A percentile compares a stretch with the other conserved stretches of the same genome.
These are phyloP conservation scores for Didymella keratinophila DNA, from an alignment of 2,329 filamentous ascomycete genomes.

Conservation along the genomic window DNA sequence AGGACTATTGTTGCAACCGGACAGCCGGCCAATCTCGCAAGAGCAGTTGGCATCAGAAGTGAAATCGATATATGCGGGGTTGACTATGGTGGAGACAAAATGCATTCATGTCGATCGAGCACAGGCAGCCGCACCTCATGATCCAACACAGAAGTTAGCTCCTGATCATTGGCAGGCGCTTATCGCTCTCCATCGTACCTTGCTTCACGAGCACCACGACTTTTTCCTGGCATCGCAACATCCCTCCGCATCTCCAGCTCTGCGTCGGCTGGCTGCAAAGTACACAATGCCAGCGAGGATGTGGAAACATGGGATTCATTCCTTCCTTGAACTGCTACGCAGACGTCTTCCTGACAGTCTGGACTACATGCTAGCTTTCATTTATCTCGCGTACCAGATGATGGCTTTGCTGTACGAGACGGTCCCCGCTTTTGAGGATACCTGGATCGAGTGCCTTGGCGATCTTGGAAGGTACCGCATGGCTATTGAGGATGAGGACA, in stretches of 20 bases:
- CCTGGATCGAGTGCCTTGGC: slow-evolving; percentile 92
- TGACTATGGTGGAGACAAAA: slow-evolving; percentile 87
- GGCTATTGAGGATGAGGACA: slow-evolving; percentile 87
- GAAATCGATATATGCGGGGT: slow-evolving; percentile 80
- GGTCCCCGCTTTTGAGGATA: slow-evolving; percentile 81
- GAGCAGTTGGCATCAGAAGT: slow-evolving; percentile 83
- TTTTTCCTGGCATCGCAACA: slow-evolving; percentile 85
- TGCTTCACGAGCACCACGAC: slow-evolving; percentile 73
- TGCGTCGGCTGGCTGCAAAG: slow-evolving; percentile 75
- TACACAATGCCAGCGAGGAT: slow-evolving; percentile 92
- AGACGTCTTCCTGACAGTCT: slow-evolving; percentile 77
- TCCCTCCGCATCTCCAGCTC: slow-evolving; percentile 71
- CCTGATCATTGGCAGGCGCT: slow-evolving; percentile 83
- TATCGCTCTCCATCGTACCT: slow-evolving; percentile 79
- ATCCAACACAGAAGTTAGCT: slow-evolving; percentile 56
- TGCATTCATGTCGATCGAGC: slow-evolving; percentile 82
- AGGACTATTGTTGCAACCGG: slow-evolving; percentile 62
- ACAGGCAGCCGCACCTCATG: slow-evolving; percentile 63
- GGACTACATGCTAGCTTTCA: slow-evolving; percentile 91
- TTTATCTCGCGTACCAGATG: slow-evolving; percentile 89
- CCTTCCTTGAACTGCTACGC: slow-evolving; percentile 73
- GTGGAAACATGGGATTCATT: slow-evolving; percentile 93
- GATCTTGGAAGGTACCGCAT: slow-evolving; percentile 87
- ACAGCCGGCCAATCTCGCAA: slow-evolving; percentile 74
- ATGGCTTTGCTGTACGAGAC: slow-evolving; percentile 88